phyloP scores from a whole-genome alignment of 1,284 basidiomycete genomes.

The Ustilago xerochloae region DNA sequence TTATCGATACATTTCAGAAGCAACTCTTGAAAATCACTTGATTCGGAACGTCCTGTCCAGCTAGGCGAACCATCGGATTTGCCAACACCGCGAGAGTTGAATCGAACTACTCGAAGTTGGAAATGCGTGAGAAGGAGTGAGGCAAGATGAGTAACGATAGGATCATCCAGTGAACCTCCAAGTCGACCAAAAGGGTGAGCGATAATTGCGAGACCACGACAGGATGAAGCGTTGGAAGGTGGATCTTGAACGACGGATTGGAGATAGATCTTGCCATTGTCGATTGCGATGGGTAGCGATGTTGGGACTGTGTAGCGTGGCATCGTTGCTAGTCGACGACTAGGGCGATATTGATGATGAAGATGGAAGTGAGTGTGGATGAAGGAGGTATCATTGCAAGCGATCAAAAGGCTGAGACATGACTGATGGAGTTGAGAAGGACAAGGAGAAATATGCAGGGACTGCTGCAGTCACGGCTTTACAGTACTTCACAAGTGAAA shows the following conservation, averaged over 20 bases:
- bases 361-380: background rate
- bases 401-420: too few species aligned
- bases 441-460: conserved; percentile 12
- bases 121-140: conserved; percentile 20
- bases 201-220: conserved; percentile 34
- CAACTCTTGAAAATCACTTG: conserved; percentile 44
- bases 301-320: conserved; percentile 35
- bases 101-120: conserved; percentile 35
- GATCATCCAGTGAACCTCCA: conserved; percentile 49
- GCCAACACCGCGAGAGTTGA: conserved; percentile 53
- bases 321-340: conserved; percentile 6
- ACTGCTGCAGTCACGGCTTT: background rate
- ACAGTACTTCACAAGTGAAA: too few species aligned
- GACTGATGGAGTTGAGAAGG: background rate
- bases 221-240: conserved; percentile 8
- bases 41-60: conserved; percentile 49
- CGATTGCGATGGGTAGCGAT: conserved; percentile 20
- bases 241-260: conserved; percentile 38
- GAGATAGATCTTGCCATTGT: conserved; percentile 35
- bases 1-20: conserved; percentile 30
- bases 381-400: background rate
- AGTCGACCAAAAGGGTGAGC: conserved; percentile 44
- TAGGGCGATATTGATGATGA: background rate
- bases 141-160: conserved; percentile 35
- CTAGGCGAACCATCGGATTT: conserved; percentile 33